A percentile compares a stretch with the other conserved stretches of the same genome.
phyloP scores from a whole-genome alignment of 768 basidiomycete species.

The Termitomyces sp. region DNA sequence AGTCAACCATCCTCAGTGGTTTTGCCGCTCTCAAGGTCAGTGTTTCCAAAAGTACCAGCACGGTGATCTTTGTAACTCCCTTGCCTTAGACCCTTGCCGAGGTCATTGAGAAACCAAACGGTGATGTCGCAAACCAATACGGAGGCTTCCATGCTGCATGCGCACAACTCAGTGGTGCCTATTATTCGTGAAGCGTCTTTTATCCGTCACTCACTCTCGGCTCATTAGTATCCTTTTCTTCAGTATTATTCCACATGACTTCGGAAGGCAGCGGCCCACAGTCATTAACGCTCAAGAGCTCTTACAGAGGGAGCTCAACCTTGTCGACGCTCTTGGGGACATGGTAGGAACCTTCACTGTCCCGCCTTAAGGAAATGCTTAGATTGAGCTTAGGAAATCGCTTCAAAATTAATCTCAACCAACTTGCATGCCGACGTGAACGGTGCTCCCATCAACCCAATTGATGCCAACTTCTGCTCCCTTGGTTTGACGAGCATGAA shows the following conservation, averaged over 20 bases:
- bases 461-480: slow-evolving; percentile 53
- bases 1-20: slow-evolving; percentile 54
- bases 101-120: slow-evolving; percentile 42
- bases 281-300: slow-evolving; percentile 30
- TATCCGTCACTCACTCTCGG: background rate
- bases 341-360: slow-evolving; percentile 35
- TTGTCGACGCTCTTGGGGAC: slow-evolving; percentile 61
- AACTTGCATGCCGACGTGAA: slow-evolving; percentile 32
- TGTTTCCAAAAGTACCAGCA: background rate
- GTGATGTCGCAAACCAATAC: slow-evolving; percentile 31
- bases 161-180: slow-evolving; percentile 43
- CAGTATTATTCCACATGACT: slow-evolving; percentile 62
- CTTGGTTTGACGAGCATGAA: slow-evolving; percentile 50
- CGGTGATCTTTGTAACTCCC: background rate
- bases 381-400: slow-evolving; percentile 40
- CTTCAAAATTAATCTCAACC: slow-evolving; percentile 49
- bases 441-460: slow-evolving; percentile 49
- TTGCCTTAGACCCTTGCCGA: slow-evolving; percentile 43
- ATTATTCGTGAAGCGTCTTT: slow-evolving; percentile 47
- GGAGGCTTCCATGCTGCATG: slow-evolving; percentile 38
- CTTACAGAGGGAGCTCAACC: slow-evolving; percentile 55
- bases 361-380: background rate
- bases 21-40: slow-evolving; percentile 54
- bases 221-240: background rate
- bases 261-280: slow-evolving; percentile 44